Conservation (phyloP, 2,329 filamentous ascomycete species). For the Tolypocladium ophioglossoides region DNA sequence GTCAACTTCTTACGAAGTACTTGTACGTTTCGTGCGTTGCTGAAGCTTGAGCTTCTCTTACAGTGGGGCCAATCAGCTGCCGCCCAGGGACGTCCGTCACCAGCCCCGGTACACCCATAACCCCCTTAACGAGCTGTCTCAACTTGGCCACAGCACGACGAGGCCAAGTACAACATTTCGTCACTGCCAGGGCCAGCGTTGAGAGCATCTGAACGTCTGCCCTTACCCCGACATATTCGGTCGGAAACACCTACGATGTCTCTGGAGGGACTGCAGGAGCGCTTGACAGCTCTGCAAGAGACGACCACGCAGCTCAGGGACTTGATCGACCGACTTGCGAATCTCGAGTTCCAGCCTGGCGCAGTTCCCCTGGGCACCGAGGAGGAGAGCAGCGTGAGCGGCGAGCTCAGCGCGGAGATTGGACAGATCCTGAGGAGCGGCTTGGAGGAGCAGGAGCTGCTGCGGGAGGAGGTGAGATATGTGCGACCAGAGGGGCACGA, state of each 20-base stretch:
- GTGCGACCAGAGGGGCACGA: conserved; percentile 45
- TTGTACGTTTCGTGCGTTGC: neutral
- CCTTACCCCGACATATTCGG: neutral
- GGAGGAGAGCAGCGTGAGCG: conserved; percentile 43
- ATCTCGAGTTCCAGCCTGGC: conserved; percentile 47
- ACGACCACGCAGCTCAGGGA: conserved; percentile 46
- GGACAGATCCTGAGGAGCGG: conserved; percentile 65
- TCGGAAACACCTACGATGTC: conserved; percentile 29
- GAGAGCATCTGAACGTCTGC: neutral
- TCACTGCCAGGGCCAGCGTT: neutral
- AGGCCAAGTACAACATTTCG: neutral
- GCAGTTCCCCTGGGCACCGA: conserved; percentile 39
- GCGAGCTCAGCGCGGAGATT: conserved; percentile 74
- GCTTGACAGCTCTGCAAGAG: conserved; percentile 49
- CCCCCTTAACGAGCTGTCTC: neutral
- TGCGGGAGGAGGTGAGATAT: conserved; percentile 69
- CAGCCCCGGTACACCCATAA: neutral
- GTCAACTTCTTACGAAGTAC: neutral
- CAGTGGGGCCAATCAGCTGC: neutral
- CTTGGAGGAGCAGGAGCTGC: conserved; percentile 73
- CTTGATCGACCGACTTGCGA: conserved; percentile 48
- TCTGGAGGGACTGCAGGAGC: conserved; percentile 50
- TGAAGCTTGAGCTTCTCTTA: neutral
- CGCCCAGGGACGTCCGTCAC: neutral
- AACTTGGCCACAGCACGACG: neutral